phyloP scores from a whole-genome alignment of 2,329 filamentous ascomycete species.

The Stagonosporopsis vannaccii region DNA sequence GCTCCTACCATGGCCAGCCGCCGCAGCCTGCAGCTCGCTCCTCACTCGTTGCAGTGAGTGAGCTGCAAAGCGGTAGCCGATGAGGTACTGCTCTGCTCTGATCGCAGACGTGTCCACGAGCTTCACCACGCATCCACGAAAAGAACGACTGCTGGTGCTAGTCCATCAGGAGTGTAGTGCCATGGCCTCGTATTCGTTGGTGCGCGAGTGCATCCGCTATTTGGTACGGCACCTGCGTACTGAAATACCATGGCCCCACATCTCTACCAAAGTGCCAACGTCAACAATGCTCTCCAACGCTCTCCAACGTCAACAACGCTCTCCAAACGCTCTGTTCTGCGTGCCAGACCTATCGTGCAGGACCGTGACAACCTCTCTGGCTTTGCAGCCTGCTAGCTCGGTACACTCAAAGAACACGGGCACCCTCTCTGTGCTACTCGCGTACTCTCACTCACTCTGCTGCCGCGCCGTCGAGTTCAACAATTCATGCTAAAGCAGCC shows the following conservation, averaged over 20 bases:
- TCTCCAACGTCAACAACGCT: not conserved
- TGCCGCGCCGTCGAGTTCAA: not conserved
- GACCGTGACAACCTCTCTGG: not conserved
- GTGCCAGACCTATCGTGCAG: not conserved
- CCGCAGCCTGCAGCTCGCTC: too few relatives aligned
- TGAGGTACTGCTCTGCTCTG: too few relatives aligned
- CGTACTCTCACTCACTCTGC: not conserved
- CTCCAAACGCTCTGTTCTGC: conserved; percentile 3
- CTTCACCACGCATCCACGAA: too few relatives aligned
- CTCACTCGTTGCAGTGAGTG: not conserved
- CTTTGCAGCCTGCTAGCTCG: not conserved
- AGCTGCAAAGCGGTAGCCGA: too few relatives aligned
- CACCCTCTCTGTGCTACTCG: not conserved
- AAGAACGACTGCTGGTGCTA: too few relatives aligned
- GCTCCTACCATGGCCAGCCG: not conserved
- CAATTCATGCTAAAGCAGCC: conserved; percentile 7
- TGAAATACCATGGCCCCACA: not conserved
- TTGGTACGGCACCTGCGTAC: not conserved
- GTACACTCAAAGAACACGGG: not conserved
- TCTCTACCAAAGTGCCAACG: not conserved
- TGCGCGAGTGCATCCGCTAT: not conserved
- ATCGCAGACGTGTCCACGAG: too few relatives aligned
- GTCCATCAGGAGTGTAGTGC: too few relatives aligned
- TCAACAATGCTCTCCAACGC: not conserved
- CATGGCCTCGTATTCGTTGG: not conserved